Conservation (phyloP, 495 filamentous ascomycete genomes). For the Tuber umbilicatum region DNA sequence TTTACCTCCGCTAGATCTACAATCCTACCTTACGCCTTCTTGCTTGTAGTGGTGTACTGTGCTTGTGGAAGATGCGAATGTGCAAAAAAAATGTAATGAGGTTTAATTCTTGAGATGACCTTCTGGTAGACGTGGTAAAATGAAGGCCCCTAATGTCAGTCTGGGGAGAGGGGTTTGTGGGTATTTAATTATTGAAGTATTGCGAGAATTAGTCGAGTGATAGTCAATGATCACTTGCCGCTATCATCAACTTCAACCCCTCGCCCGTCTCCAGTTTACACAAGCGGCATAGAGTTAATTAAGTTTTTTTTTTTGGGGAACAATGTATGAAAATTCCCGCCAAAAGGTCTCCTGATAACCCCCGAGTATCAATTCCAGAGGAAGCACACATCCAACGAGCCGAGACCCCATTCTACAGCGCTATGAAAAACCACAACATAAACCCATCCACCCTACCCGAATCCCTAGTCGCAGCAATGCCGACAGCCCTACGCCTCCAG, state of each 20-base stretch:
- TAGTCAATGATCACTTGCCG: background rate
- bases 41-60: background rate
- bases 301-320: background rate
- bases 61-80: background rate
- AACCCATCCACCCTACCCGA: background rate
- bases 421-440: background rate
- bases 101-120: background rate
- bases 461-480: background rate
- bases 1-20: too few relatives aligned
- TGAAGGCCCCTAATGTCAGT: background rate
- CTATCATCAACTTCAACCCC: background rate
- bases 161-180: background rate
- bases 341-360: background rate
- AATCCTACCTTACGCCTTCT: too few relatives aligned
- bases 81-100: background rate
- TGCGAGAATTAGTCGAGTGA: background rate
- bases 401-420: too few relatives aligned
- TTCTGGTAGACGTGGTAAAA: background rate
- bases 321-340: background rate
- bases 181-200: background rate
- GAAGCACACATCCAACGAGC: background rate
- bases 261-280: background rate
- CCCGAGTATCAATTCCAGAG: background rate
- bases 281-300: background rate
- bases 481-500: conserved; percentile 8